These are phyloP conservation scores for Lasiodiplodia hormozganensis DNA, from an alignment of 2,329 filamentous ascomycete species.

Conservation along the genomic window DNA sequence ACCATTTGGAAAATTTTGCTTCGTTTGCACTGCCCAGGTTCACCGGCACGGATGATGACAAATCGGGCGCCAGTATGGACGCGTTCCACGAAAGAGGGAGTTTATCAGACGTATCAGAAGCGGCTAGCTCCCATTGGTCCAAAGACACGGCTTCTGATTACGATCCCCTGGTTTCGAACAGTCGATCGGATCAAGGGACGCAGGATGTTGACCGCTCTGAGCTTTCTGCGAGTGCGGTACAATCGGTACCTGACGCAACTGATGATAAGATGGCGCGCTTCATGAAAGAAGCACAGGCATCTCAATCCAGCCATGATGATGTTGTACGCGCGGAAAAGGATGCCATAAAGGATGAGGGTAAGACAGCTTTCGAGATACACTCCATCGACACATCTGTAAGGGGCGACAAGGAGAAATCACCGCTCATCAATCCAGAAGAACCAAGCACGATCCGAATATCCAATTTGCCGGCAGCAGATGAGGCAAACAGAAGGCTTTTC, in stretches of 20 bases:
- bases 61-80: slow-evolving; percentile 40
- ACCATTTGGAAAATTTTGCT: slow-evolving; percentile 46
- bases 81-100: slow-evolving; percentile 40
- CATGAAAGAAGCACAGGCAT: neutral
- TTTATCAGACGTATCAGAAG: neutral
- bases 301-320: neutral
- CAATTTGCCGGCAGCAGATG: neutral
- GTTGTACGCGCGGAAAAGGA: neutral
- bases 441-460: neutral
- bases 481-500: neutral
- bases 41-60: slow-evolving; percentile 35
- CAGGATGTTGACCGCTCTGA: neutral
- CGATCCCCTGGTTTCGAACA: neutral
- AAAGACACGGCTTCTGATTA: slow-evolving; percentile 71
- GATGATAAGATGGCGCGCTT: neutral
- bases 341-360: too few relatives aligned
- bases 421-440: too few relatives aligned
- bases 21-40: slow-evolving; percentile 43
- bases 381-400: neutral
- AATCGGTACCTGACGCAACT: slow-evolving; percentile 2
- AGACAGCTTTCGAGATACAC: neutral
- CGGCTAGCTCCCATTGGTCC: slow-evolving; percentile 3
- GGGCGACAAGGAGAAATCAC: too few relatives aligned
- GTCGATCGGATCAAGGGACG: neutral
- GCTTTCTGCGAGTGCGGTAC: neutral